Percentiles rank a stretch among this genome's conserved stretches.
These are phyloP conservation scores for Avena sativa DNA, from an alignment of 176 grass and related monocot species.

Conservation along the genomic window DNA sequence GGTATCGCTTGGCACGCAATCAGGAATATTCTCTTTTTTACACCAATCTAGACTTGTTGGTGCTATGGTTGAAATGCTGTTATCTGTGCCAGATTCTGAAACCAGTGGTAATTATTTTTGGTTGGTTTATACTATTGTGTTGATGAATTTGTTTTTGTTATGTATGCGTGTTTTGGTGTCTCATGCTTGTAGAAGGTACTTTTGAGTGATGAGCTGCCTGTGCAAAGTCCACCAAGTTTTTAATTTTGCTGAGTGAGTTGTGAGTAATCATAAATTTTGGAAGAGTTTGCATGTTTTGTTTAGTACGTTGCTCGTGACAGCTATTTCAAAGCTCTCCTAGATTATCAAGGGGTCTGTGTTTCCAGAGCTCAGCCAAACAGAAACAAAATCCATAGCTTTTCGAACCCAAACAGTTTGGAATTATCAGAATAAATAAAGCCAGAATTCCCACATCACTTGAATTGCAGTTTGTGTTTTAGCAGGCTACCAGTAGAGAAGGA, in stretches of 20 bases:
- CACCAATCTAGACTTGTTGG: background rate
- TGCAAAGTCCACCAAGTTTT: background rate
- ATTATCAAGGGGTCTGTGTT: too few relatives aligned
- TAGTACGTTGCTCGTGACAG: too few relatives aligned
- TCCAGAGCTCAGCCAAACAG: too few relatives aligned
- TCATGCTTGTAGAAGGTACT: background rate
- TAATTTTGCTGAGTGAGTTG: background rate
- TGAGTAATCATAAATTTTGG: background rate
- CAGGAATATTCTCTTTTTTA: background rate
- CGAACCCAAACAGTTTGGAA: background rate
- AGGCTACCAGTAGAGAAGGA: too few relatives aligned
- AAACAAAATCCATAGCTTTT: too few relatives aligned
- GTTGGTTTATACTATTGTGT: background rate
- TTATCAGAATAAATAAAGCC: background rate
- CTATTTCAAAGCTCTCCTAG: too few relatives aligned
- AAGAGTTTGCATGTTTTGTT: background rate
- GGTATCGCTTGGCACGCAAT: background rate
- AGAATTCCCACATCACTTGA: too few relatives aligned
- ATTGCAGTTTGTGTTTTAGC: too few relatives aligned
- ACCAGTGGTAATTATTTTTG: background rate
- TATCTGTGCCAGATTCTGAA: background rate
- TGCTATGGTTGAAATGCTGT: conserved; percentile 14
- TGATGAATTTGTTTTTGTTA: background rate
- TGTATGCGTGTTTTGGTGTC: background rate
- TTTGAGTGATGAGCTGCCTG: too few relatives aligned